phyloP scores from a whole-genome alignment of 208 protist genomes.

The Leishmania tarentolae region DNA sequence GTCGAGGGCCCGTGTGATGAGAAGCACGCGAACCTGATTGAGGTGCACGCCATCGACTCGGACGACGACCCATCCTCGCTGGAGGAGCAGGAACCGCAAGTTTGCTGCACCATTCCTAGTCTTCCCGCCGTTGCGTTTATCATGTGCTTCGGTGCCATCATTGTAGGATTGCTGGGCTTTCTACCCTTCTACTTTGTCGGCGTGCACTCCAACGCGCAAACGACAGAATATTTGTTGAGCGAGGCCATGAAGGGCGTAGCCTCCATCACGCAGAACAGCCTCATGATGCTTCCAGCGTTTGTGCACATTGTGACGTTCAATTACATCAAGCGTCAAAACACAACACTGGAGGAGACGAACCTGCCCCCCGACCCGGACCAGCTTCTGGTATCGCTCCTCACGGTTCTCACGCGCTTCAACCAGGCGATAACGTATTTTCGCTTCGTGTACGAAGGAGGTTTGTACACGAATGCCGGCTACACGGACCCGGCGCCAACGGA shows the following conservation, averaged over 20 bases:
- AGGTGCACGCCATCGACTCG: conserved; percentile 27
- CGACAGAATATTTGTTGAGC: conserved; percentile 45
- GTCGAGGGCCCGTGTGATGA: conserved; percentile 19
- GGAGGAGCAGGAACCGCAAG: conserved; percentile 21
- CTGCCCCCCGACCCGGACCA: conserved; percentile 21
- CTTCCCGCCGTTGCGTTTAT: conserved; percentile 47
- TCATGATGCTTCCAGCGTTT: conserved; percentile 52
- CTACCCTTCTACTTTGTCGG: conserved; percentile 62
- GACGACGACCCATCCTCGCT: conserved; percentile 27
- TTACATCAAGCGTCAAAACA: conserved; percentile 47
- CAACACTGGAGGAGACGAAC: conserved; percentile 30
- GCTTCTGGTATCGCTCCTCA: conserved; percentile 37
- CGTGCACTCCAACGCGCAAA: conserved; percentile 38
- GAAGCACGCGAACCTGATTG: conserved; percentile 27
- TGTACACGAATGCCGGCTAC: conserved; percentile 42
- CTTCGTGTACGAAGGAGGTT: conserved; percentile 32
- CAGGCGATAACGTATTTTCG: conserved; percentile 42
- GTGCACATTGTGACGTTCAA: conserved; percentile 61
- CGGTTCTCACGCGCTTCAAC: conserved; percentile 42
- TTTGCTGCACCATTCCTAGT: conserved; percentile 40
- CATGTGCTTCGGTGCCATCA: conserved; percentile 53
- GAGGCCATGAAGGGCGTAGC: conserved; percentile 53
- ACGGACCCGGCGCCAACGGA: conserved; percentile 12
- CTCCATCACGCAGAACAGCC: conserved; percentile 48
- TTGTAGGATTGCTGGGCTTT: conserved; percentile 59